Base-by-base conservation (phyloP, 306 rosid genomes). In the Gleditsia sinensis region DNA sequence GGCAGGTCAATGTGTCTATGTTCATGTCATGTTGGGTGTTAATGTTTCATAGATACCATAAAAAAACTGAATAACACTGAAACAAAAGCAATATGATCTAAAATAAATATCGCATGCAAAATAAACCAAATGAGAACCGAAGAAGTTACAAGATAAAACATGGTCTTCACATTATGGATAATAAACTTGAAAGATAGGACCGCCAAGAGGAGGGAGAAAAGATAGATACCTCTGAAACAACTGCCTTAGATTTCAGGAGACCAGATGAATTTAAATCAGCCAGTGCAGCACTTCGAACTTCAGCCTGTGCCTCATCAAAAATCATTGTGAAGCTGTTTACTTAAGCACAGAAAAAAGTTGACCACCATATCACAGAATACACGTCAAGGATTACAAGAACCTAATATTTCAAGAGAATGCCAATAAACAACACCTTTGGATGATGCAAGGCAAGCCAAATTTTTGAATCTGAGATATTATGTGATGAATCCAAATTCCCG, bases 401-500 rank as follows among this genome's bases (percentile, higher is more conserved):
- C 46, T 12, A 49, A 77, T 69, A 50, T 19, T 30, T 23, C 57
- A 49, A 69, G 14, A 60, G 30, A 36, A 42, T 36, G 69, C 20
- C 17, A 64, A 34, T 13, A 32, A 32, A 33, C 12, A 7, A 77
- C 80, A 94, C 98, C 96, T 88, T 87, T 0, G 98, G 97, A 82
- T 94, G 97, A 76, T 88, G 87, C 83, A 94, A 81, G 80, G 85
- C 88, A 51, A 94, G 88, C 95, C 90, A 91, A 77, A 94, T 48
- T 72, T 85, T 89, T 64, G 92, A 89, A 73, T 89, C 87, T 3
- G 90, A 81, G 75, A 80, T 69, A 70, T 77, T 85, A 30, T 25
- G 67, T 56, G 92, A 80, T 36, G 68, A 70, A 69, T 82, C 93
- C 76, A 61, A 56, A 80, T 87, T 83, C 49, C 88, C 92, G 76